Conservation (phyloP, 2,329 filamentous ascomycete species). For the Aspergillus neotritici region DNA sequence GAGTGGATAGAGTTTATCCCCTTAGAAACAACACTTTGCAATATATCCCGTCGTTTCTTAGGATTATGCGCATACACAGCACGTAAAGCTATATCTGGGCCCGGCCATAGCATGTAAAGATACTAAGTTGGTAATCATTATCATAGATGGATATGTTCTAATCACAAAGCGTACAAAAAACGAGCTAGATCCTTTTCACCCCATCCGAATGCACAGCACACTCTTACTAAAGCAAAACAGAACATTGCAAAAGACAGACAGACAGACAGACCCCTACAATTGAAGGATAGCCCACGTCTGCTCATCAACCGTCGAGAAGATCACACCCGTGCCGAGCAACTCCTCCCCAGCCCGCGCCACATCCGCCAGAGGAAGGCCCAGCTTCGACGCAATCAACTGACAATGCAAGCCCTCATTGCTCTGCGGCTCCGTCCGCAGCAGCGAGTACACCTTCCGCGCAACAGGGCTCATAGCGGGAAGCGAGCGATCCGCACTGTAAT, state of each 20-base stretch:
- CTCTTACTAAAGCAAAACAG: too few species aligned
- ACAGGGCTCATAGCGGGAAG: conserved; percentile 47
- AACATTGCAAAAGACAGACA: background rate
- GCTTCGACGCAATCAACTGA: conserved; percentile 64
- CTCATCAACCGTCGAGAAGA: conserved; percentile 90
- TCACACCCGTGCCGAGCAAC: conserved; percentile 63
- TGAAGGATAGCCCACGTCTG: conserved; percentile 85
- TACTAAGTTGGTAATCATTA: too few species aligned
- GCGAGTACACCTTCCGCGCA: conserved; percentile 66
- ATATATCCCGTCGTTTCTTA: background rate
- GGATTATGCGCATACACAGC: background rate
- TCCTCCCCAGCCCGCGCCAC: conserved; percentile 77
- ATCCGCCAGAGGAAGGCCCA: conserved; percentile 62
- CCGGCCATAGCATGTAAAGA: too few species aligned
- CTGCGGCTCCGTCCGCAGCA: conserved; percentile 61
- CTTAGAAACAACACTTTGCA: too few species aligned
- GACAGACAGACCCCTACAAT: too few species aligned
- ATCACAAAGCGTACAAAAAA: too few species aligned
- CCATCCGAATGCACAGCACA: too few species aligned
- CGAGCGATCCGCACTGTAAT: conserved; percentile 27
- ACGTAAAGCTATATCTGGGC: too few species aligned
- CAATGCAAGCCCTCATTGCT: conserved; percentile 80
- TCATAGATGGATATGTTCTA: too few species aligned
- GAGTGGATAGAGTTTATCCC: background rate
- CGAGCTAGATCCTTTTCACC: too few species aligned